Evolutionary conservation across 2,329 filamentous ascomycete genomes (phyloP).

Genomic region (Talaromyces sp.): DNA sequence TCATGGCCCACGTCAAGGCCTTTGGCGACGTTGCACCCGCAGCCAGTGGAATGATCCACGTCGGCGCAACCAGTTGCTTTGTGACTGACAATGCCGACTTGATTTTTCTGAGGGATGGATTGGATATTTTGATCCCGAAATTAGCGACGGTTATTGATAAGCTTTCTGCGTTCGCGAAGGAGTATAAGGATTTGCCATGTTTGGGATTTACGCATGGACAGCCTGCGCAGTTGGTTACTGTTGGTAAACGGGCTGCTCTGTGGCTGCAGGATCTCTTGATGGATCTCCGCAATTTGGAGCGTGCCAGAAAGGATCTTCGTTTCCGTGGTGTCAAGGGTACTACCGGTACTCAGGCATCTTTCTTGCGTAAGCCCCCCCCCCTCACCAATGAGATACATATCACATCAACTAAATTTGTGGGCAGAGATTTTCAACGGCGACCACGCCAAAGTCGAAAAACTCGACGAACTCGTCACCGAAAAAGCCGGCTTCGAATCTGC

Average conservation of each 20-base stretch:
- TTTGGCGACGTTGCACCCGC: constrained; percentile 53
- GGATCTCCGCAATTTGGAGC: constrained; percentile 72
- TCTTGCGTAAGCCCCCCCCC: neutral
- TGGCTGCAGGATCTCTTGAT: constrained; percentile 76
- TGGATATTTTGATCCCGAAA: constrained; percentile 75
- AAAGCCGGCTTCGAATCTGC: constrained; percentile 64
- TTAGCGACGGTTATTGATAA: constrained; percentile 76
- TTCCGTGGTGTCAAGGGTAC: constrained; percentile 75
- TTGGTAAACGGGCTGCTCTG: constrained; percentile 61
- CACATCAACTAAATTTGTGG: constrained; percentile 47
- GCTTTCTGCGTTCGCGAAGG: constrained; percentile 67
- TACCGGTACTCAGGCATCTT: constrained; percentile 72
- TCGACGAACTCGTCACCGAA: constrained; percentile 63
- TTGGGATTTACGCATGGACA: constrained; percentile 26
- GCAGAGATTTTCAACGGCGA: constrained; percentile 65
- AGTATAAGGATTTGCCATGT: constrained; percentile 63
- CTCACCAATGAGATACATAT: neutral
- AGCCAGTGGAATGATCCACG: constrained; percentile 81
- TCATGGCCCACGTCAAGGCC: constrained; percentile 64
- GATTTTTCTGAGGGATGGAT: constrained; percentile 71
- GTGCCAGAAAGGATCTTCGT: constrained; percentile 64
- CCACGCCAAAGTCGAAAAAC: constrained; percentile 59
- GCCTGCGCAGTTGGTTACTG: constrained; percentile 60
- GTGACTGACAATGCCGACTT: constrained; percentile 74
- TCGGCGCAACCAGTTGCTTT: constrained; percentile 45